Base-by-base conservation (phyloP, 2,329 filamentous ascomycete species). In the Verticillium alfalfae region DNA sequence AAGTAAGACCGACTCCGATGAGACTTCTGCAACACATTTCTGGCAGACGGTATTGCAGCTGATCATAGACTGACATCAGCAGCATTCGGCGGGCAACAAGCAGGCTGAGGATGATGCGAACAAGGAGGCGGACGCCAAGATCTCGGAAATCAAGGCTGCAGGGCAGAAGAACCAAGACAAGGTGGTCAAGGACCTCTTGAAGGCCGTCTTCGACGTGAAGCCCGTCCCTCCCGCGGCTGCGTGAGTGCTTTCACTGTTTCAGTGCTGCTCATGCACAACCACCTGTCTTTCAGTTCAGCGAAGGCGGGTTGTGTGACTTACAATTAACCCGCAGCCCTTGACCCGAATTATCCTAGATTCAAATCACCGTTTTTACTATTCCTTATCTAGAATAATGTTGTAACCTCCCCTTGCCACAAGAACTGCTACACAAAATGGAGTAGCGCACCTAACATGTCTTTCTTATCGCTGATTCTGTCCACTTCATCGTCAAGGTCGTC, bases 1-100 rank as follows among this genome's bases (percentile, higher is more conserved):
- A 86, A 80, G 83, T 85, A 73, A 56, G 72, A 34, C 15, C 8
- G 18, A 16, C 45, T 52, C 12, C n/a, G 13, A 9, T 22, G 18
- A 26, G 18, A n/a, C 8, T 10, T 12, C 18, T 18, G 18, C n/a
- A 18, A 18, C 18, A 10, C 8, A 7, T 26, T 26, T 52, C 12
- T 10, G 4, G n/a, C 9, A 18, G 4, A 22, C 22, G 4, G 16
- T 7, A 41, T 10, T 6, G 12, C 22, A 18, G 45, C 45, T 26
- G 12, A 52, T 52, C 45, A 12, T 13, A n/a, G 10, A 9, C 22
- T 22, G 45, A 13, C 12, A 12, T 10, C 5, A 2, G 2, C 69
- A 98, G 94, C 94, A 99, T 80, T 89, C 91, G 70, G 91, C 91
- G 76, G 93, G 93, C 71, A 97, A 97, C 84, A 80, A 86, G 73